Percentiles rank a stretch among this genome's conserved stretches.
Conservation (phyloP, 805 yeast species). For the Lachancea waltii region DNA sequence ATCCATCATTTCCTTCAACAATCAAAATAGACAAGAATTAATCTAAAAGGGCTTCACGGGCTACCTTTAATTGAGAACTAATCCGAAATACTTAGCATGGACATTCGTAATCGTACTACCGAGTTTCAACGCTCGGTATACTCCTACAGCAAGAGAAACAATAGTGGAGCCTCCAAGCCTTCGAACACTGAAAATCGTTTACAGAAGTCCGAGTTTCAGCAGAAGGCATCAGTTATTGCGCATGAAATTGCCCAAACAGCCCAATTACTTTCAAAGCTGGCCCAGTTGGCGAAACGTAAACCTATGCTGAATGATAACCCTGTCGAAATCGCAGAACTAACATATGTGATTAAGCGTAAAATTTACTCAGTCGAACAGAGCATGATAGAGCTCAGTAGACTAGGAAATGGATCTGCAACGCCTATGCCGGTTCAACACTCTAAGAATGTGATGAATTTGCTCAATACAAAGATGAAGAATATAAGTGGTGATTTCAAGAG, state of each 20-base stretch:
- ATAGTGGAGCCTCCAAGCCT: constrained; percentile 13
- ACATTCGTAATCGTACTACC: constrained; percentile 72
- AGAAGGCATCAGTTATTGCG: constrained; percentile 74
- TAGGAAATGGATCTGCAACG: constrained; percentile 35
- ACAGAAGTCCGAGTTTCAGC: constrained; percentile 55
- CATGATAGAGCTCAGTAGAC: constrained; percentile 63
- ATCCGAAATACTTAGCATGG: constrained; percentile 10
- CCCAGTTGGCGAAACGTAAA: constrained; percentile 77
- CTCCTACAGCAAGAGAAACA: constrained; percentile 58
- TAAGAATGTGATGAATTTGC: constrained; percentile 76
- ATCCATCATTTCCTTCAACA: too few species aligned
- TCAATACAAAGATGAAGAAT: constrained; percentile 86
- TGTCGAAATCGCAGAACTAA: constrained; percentile 84
- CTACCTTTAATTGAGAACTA: too few species aligned
- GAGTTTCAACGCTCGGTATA: constrained; percentile 91
- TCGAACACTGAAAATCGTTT: constrained; percentile 15
- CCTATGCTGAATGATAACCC: constrained; percentile 93
- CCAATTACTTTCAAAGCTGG: constrained; percentile 69
- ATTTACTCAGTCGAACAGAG: constrained; percentile 64
- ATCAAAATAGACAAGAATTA: too few species aligned
- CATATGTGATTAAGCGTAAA: constrained; percentile 56
- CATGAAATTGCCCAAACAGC: constrained; percentile 85
- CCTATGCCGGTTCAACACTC: constrained; percentile 52
- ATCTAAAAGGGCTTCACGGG: too few species aligned
- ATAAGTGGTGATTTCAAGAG: constrained; percentile 86